Percentiles rank a stretch among this genome's conserved stretches.
Conservation (phyloP, 2,329 filamentous ascomycete species). For the Thermoascus crustaceus region DNA sequence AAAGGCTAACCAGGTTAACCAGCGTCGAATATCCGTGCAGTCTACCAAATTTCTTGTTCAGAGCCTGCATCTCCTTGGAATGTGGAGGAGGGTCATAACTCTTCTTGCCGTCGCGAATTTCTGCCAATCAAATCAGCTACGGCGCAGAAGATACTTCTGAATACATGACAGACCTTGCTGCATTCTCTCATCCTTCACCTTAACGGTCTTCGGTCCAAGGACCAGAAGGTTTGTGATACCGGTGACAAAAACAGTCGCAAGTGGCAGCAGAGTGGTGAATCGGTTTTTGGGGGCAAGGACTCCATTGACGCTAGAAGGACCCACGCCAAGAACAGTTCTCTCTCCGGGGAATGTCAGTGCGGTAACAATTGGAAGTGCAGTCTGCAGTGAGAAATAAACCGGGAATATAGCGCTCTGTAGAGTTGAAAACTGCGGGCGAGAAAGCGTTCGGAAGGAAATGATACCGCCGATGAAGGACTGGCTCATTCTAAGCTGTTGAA, state of each 20-base stretch:
- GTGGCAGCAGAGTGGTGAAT: conserved; percentile 57
- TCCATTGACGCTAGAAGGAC: conserved; percentile 43
- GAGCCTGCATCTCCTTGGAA: conserved; percentile 69
- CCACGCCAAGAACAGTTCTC: conserved; percentile 23
- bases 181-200: conserved; percentile 66
- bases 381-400: conserved; percentile 80
- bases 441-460: conserved; percentile 66
- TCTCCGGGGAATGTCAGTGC: conserved; percentile 73
- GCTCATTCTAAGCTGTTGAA: background rate
- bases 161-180: conserved; percentile 60
- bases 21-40: conserved; percentile 76
- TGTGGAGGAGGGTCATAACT: conserved; percentile 72
- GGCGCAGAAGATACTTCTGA: conserved; percentile 1
- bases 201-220: conserved; percentile 66
- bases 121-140: conserved; percentile 30
- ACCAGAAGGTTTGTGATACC: conserved; percentile 62
- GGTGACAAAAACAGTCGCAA: conserved; percentile 61
- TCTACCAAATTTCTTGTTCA: conserved; percentile 71
- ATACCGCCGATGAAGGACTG: conserved; percentile 68
- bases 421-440: conserved; percentile 69
- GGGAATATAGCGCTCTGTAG: conserved; percentile 72
- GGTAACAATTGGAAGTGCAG: conserved; percentile 62
- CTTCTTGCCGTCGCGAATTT: conserved; percentile 82
- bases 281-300: conserved; percentile 54
- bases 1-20: conserved; percentile 64